Evolutionary conservation across 352 stramenopile genomes (phyloP).

Genomic region (Globisporangium middletonii): DNA sequence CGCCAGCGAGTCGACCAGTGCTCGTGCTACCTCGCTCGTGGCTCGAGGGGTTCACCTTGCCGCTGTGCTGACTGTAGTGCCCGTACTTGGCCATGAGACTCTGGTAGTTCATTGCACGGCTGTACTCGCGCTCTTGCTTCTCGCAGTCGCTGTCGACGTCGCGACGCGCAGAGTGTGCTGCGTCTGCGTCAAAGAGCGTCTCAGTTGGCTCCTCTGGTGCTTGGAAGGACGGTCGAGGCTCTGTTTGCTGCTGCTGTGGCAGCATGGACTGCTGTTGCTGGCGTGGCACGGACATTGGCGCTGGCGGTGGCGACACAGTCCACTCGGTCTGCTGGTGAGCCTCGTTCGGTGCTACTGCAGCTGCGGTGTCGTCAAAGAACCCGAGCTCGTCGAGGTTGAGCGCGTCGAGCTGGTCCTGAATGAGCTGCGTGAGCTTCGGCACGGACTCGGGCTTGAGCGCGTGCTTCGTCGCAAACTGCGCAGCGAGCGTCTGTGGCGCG

Average conservation of each 20-base stretch:
- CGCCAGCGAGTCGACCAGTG: no score
- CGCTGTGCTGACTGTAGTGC: slow-evolving; percentile 62
- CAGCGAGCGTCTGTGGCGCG: slow-evolving; percentile 34
- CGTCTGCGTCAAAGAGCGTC: no score
- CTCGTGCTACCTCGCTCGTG: background rate
- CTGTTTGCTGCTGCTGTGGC: no score
- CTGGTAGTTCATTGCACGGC: slow-evolving; percentile 66
- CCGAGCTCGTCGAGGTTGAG: slow-evolving; percentile 15
- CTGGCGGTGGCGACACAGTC: background rate
- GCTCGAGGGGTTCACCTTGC: slow-evolving; percentile 35
- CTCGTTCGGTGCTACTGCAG: background rate
- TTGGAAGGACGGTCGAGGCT: no score
- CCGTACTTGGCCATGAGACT: slow-evolving; percentile 71
- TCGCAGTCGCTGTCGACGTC: slow-evolving; percentile 1
- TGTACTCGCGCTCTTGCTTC: slow-evolving; percentile 32
- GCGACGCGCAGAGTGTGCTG: no score
- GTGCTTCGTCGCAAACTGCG: slow-evolving; percentile 45
- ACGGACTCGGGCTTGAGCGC: slow-evolving; percentile 41
- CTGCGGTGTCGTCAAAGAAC: slow-evolving; percentile 6
- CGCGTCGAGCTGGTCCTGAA: slow-evolving; percentile 48
- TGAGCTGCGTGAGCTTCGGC: slow-evolving; percentile 45
- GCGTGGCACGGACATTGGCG: background rate
- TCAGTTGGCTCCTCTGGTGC: no score
- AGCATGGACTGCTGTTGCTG: no score
- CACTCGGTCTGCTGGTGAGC: background rate